Evolutionary conservation across 2,329 filamentous ascomycete genomes (phyloP), one percentile per base, ranked within the genome.

Genomic region (Periconia sp.): DNA sequence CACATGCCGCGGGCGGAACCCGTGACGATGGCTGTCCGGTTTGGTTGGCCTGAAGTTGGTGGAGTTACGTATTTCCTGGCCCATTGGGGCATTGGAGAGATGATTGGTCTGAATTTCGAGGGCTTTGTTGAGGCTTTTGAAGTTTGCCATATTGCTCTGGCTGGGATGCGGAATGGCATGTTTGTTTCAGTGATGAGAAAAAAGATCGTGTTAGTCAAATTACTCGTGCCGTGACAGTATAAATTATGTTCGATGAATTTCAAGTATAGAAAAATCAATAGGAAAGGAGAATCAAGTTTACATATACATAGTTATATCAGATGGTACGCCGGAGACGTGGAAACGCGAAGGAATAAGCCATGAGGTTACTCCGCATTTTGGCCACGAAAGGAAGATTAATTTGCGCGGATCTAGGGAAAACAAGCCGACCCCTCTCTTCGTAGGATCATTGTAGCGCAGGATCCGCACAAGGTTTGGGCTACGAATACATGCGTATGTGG

Each of bases 1-100:
- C 48, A 73, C 71, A 75, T 74, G 54, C 72, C 73, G 47, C 70
- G 71, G 19, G 69, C 63, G 20, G 71, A 72, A 15, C 72, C 72
- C 3, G 73, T 75, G 10, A 74, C 70, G 50, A 75, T 75, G 15
- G 71, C 73, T 11, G 69, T 73, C 45, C 67, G 58, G 9, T 61
- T 49, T 27, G 65, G 19, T 19, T 59, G 59, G 9, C 63, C 59
- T 27, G 45, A 41, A 13, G 62, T 49, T n/a, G 63, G 56, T 17
- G 52, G n/a, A n/a, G n/a, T 58, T 8, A 62, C 61, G 53, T 71
- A 73, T 27, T 45, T 58, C 20, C 71, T 66, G 17, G 49, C 50
- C 61, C 59, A 65, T 50, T 27, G 56, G 18, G 62, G 61, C 40
- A 53, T 35, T 43, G 57, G 61, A 8, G 53, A 50, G 9, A 56